These are phyloP conservation scores for Suillus brevipes DNA, from an alignment of 768 basidiomycete species.

Conservation along the genomic window DNA sequence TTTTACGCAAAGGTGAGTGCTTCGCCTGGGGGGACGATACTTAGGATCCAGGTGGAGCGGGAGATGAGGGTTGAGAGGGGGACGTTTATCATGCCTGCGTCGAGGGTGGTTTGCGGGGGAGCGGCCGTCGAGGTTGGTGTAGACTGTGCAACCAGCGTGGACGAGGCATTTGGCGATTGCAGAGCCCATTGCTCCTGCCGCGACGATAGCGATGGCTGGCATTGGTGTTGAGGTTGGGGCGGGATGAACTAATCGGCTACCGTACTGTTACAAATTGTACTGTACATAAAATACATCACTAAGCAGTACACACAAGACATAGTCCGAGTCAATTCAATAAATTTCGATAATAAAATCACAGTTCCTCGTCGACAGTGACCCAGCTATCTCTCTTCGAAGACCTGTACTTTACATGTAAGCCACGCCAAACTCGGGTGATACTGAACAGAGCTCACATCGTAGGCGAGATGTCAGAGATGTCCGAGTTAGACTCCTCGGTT, in stretches of 20 bases:
- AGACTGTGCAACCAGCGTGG: slow-evolving; percentile 44
- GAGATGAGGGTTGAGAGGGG: slow-evolving; percentile 34
- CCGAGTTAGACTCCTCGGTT: slow-evolving; percentile 2
- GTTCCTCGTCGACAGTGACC: slow-evolving; percentile 35
- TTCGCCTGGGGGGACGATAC: slow-evolving; percentile 55
- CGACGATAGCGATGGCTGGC: slow-evolving; percentile 44
- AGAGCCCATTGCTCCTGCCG: slow-evolving; percentile 60
- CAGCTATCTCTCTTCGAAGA: slow-evolving; percentile 31
- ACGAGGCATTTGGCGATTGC: slow-evolving; percentile 47
- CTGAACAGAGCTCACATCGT: slow-evolving; percentile 10
- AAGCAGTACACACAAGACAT: not conserved
- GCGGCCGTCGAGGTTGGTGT: slow-evolving; percentile 53
- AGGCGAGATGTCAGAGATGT: slow-evolving; percentile 6
- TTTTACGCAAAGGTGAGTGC: slow-evolving; percentile 42
- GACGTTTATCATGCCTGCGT: slow-evolving; percentile 51
- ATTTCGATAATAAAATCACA: not conserved
- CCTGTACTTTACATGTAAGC: not conserved
- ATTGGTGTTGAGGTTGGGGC: not conserved
- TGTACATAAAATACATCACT: not conserved
- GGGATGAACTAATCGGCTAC: no score
- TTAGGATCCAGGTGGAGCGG: slow-evolving; percentile 43
- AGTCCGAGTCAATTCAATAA: not conserved
- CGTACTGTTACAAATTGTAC: not conserved
- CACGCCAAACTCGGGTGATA: not conserved
- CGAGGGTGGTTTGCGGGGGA: slow-evolving; percentile 43